These are phyloP conservation scores for Micractinium sp. DNA, from an alignment of 139 green algal genomes.

Conservation along the genomic window DNA sequence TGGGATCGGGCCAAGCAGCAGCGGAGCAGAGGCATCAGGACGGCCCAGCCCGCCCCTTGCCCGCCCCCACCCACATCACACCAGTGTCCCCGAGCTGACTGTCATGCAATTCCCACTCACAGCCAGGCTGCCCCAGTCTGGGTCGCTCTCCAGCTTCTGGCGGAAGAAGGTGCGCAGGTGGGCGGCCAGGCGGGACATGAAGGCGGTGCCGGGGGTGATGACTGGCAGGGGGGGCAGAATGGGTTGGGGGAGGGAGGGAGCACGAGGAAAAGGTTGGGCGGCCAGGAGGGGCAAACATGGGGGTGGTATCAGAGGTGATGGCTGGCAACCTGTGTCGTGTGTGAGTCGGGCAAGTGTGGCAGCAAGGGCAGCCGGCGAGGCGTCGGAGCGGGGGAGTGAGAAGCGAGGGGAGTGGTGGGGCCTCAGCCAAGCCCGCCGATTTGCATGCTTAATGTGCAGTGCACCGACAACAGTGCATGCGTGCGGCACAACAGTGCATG, in stretches of 20 bases:
- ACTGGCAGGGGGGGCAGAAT: conserved; percentile 35
- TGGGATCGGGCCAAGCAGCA: no score
- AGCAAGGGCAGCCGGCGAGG: not conserved
- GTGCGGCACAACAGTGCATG: no score
- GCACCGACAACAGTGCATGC: not conserved
- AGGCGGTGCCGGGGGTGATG: conserved; percentile 87
- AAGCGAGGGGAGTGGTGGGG: not conserved
- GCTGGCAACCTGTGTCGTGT: no score
- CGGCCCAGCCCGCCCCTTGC: no score
- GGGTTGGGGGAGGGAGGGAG: not conserved
- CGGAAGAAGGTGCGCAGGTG: conserved; percentile 74
- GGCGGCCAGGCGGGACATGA: conserved; percentile 74
- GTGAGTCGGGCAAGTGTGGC: no score
- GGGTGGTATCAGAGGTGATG: no score
- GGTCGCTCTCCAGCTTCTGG: conserved; percentile 62
- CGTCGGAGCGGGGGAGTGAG: not conserved
- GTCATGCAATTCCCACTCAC: conserved; percentile 24
- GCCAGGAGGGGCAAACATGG: no score
- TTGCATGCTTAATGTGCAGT: not conserved
- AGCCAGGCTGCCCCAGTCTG: conserved; percentile 65
- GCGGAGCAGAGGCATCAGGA: no score
- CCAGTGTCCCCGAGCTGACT: not conserved
- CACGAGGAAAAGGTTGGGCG: not conserved
- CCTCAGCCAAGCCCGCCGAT: not conserved
- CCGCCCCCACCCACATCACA: not conserved